Evolutionary conservation across 192 early-diverging fungal genomes (phyloP).

Genomic region (Hyaloraphidium curvatum): DNA sequence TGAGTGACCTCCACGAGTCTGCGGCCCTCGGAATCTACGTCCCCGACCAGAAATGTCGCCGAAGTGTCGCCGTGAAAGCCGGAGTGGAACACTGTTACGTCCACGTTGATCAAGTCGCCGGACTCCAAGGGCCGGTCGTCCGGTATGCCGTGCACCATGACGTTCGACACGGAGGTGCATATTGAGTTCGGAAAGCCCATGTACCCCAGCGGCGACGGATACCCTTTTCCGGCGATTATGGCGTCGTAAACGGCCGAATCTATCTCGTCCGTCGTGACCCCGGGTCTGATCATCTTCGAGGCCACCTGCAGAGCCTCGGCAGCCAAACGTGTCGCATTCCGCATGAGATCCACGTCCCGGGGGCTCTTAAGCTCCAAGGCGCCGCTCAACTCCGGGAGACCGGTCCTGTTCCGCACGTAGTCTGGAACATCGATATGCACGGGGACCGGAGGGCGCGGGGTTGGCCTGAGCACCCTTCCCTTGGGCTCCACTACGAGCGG

Average conservation of each 20-base stretch:
- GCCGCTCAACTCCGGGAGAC: not conserved
- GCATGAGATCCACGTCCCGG: not conserved
- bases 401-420: not conserved
- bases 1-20: conserved; percentile 31
- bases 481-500: no score
- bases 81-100: conserved; percentile 47
- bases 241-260: conserved; percentile 29
- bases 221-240: conserved; percentile 32
- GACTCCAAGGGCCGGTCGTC: conserved; percentile 32
- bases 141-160: conserved; percentile 63
- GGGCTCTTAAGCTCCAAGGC: not conserved
- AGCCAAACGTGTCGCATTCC: not conserved
- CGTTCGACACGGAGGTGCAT: conserved; percentile 69
- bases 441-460: no score
- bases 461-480: no score
- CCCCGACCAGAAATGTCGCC: conserved; percentile 39
- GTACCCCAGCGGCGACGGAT: conserved; percentile 64
- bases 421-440: not conserved
- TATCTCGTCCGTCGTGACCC: conserved; percentile 20
- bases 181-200: conserved; percentile 50
- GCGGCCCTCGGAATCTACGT: conserved; percentile 32
- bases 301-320: conserved; percentile 1
- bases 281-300: not conserved
- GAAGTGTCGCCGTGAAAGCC: conserved; percentile 62
- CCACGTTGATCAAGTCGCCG: conserved; percentile 62